These are phyloP conservation scores for Podila epicladia DNA, from an alignment of 192 early-diverging fungal species.

Conservation along the genomic window DNA sequence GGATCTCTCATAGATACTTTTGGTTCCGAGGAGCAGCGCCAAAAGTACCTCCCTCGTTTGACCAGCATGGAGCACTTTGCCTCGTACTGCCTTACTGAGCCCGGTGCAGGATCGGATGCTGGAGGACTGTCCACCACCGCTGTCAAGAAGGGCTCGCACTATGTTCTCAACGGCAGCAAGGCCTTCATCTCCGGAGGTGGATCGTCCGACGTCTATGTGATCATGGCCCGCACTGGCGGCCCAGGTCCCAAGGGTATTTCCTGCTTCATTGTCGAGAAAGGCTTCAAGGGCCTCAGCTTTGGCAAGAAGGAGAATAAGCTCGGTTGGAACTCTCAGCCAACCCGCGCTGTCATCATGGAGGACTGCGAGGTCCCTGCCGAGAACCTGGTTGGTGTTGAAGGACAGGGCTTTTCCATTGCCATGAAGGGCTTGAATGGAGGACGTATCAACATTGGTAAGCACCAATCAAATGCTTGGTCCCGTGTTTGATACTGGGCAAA, in stretches of 20 bases:
- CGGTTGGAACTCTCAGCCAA: conserved; percentile 71
- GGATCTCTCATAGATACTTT: conserved; percentile 12
- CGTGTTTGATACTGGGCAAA: neutral
- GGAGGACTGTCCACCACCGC: conserved; percentile 75
- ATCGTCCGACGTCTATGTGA: conserved; percentile 62
- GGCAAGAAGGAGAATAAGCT: conserved; percentile 71
- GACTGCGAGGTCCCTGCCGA: conserved; percentile 60
- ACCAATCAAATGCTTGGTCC: neutral
- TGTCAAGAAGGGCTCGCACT: conserved; percentile 87
- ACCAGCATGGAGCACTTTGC: conserved; percentile 83
- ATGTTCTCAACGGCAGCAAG: conserved; percentile 84
- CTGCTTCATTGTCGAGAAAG: conserved; percentile 66
- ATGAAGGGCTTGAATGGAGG: conserved; percentile 73
- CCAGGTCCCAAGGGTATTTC: conserved; percentile 64
- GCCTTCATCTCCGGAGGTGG: conserved; percentile 87
- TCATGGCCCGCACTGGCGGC: conserved; percentile 68
- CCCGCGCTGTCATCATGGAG: conserved; percentile 66
- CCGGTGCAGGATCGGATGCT: conserved; percentile 85
- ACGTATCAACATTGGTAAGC: conserved; percentile 62
- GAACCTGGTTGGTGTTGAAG: conserved; percentile 65
- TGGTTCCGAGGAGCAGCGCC: conserved; percentile 55
- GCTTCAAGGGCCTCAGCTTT: conserved; percentile 63
- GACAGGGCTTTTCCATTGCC: conserved; percentile 69
- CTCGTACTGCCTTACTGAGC: conserved; percentile 92
- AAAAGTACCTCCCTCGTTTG: conserved; percentile 80